Conservation (phyloP, 225 moss, liverwort and hornwort genomes). For the Thuidium tamariscinum region DNA sequence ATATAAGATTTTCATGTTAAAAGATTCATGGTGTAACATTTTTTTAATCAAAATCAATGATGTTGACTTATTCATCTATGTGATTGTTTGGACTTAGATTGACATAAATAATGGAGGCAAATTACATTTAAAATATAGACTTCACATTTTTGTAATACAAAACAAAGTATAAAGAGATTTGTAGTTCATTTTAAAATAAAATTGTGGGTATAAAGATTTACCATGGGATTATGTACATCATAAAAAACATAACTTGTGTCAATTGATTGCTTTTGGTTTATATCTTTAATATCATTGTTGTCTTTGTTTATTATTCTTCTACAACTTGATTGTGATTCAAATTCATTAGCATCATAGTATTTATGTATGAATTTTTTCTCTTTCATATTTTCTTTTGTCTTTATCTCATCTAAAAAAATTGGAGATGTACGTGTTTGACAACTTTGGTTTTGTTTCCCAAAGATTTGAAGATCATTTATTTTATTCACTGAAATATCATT, state of each 20-base stretch:
- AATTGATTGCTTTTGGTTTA: background rate
- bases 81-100: background rate
- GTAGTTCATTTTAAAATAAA: background rate
- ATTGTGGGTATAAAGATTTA: background rate
- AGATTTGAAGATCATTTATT: background rate
- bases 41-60: background rate
- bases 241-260: background rate
- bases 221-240: background rate
- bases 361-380: background rate
- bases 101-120: too few relatives aligned
- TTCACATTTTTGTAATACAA: background rate
- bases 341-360: background rate
- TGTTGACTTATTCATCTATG: background rate
- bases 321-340: background rate
- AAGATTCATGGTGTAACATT: rapidly evolving
- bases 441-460: background rate
- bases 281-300: background rate
- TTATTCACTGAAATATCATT: background rate
- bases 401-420: background rate
- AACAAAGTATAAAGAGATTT: background rate
- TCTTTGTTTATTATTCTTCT: background rate
- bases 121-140: background rate
- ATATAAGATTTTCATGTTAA: background rate
- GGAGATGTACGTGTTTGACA: background rate
- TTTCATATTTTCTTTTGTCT: background rate